Evolutionary conservation across 148 eudicot genomes (phyloP).

Genomic region (Oxyria digyna): DNA sequence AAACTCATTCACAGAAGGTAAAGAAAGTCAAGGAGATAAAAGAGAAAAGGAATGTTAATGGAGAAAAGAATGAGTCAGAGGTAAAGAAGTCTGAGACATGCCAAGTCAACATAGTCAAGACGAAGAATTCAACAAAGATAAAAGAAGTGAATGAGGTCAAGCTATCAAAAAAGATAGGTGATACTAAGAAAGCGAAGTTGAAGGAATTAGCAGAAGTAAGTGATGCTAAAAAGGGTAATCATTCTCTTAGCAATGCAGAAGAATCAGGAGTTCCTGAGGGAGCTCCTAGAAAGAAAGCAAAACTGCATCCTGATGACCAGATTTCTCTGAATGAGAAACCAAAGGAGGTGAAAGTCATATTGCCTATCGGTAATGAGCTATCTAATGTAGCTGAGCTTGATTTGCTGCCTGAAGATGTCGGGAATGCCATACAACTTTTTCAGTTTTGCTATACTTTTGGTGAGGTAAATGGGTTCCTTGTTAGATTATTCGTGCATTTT

Average conservation of each 20-base stretch:
- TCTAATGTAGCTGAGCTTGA: slow-evolving; percentile 47
- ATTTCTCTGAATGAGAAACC: neutral
- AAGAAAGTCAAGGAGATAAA: slow-evolving; percentile 25
- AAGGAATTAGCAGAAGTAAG: neutral
- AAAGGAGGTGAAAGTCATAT: slow-evolving; percentile 18
- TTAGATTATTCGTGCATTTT: neutral
- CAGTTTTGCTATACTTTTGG: slow-evolving; percentile 81
- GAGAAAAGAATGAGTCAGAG: slow-evolving; percentile 8
- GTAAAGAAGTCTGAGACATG: neutral
- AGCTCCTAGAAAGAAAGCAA: slow-evolving; percentile 13
- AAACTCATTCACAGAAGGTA: slow-evolving; percentile 17
- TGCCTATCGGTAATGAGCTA: slow-evolving; percentile 63
- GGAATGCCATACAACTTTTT: slow-evolving; percentile 68
- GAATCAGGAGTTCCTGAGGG: neutral
- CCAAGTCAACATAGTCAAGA: neutral
- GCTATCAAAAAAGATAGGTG: neutral
- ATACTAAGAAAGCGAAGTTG: slow-evolving; percentile 2
- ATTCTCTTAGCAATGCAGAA: slow-evolving; percentile 5
- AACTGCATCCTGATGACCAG: neutral
- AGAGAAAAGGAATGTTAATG: neutral
- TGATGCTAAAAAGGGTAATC: slow-evolving; percentile 2
- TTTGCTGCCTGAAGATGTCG: slow-evolving; percentile 50
- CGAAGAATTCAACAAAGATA: slow-evolving; percentile 1
- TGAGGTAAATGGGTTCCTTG: slow-evolving; percentile 34
- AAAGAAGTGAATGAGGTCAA: neutral